Base-by-base conservation (phyloP, 495 filamentous ascomycete genomes). In the Penicillium salamii region DNA sequence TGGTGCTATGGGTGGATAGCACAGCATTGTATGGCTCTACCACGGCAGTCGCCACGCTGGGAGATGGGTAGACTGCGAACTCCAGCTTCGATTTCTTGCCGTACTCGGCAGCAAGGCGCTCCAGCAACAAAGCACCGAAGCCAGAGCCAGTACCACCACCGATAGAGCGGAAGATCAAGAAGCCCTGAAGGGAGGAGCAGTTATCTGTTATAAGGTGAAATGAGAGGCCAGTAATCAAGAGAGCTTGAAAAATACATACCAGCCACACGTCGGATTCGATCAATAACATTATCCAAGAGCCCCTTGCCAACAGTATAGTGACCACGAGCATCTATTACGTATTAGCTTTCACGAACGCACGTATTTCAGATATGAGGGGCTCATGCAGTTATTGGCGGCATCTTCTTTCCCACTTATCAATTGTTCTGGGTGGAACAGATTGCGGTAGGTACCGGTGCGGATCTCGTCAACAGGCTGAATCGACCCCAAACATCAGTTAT, bases 11-110 rank as follows among this genome's bases (percentile, higher is more conserved):
- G 44, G 90, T 95, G 39, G 87, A 89, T 28, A 95, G 78, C 48
- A 95, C 89, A 41, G 90, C 88, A 63, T 95, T 95, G 82, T 95
- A 95, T 12, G 90, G 90, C 81, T 95, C 90, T 23, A 95, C 90
- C 39, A 95, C 89, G 17, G 90, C 88, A 33, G 88, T 92, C 7
- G 90, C 89, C 37, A 91, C 85, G 37, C 87, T 85, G 33, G 90
- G 90, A 29, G 90, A 86, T 17, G 90, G 90, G 72, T 95, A 95
- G 58, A 95, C 82, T 35, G 88, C 82, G 70, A 95, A 95, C 68
- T 95, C 90, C 39, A 95, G 85, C 79, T 95, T 95, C 75, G 83
- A 89, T 80, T 95, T 95, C 83, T 93, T 93, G 68, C 85, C 88
- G 62, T 92, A 95, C 69, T 95, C 90, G 55, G 86, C 85, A 19